These are phyloP conservation scores for Tylopilus subfusipes DNA, from an alignment of 768 basidiomycete genomes.

Conservation along the genomic window DNA sequence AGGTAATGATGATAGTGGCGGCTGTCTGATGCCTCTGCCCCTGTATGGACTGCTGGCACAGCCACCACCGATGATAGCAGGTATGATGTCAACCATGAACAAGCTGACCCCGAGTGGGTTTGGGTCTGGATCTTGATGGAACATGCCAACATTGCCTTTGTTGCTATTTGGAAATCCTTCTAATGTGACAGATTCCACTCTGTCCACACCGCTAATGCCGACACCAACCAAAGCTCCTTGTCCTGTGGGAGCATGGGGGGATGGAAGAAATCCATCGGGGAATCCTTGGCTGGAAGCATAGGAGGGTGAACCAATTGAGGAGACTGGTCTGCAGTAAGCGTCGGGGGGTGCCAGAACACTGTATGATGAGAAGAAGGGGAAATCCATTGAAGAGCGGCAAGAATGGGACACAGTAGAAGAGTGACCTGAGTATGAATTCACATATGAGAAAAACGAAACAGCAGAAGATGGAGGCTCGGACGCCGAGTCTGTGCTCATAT, in stretches of 20 bases:
- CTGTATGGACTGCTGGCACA: constrained; percentile 1
- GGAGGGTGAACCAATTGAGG: constrained; percentile 67
- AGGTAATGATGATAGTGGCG: not conserved
- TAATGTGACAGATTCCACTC: not conserved
- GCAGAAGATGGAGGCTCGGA: constrained; percentile 59
- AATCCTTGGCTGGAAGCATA: constrained; percentile 61
- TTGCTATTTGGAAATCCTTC: not conserved
- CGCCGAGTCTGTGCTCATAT: constrained; percentile 63
- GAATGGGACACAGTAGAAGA: constrained; percentile 58
- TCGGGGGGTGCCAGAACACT: constrained; percentile 80
- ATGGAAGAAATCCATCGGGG: constrained; percentile 74
- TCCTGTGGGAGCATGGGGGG: constrained; percentile 57
- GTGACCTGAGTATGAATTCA: constrained; percentile 56
- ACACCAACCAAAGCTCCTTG: constrained; percentile 42
- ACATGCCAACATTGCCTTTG: not conserved
- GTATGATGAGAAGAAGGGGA: constrained; percentile 55
- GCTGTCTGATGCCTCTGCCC: constrained; percentile 2
- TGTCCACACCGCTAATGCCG: constrained; percentile 2
- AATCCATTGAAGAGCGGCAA: constrained; percentile 61
- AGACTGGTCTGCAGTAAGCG: constrained; percentile 58
- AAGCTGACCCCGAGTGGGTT: not conserved
- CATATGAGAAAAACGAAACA: constrained; percentile 58
- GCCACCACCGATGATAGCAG: not conserved
- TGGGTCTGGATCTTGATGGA: not conserved
- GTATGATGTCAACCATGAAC: no score